Conservation (phyloP, 331 rosid species). For the Saraca asoca region DNA sequence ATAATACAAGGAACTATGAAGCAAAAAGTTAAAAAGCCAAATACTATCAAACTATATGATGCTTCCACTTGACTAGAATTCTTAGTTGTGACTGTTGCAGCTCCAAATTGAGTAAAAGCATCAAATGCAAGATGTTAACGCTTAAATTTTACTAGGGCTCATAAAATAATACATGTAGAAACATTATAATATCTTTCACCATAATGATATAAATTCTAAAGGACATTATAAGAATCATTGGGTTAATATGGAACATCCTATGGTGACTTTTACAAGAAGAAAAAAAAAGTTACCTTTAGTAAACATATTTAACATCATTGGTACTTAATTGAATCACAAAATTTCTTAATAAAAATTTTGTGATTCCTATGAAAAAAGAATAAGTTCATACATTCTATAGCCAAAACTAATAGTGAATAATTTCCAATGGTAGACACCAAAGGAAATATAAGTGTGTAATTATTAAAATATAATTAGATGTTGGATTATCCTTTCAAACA, state of each 20-base stretch:
- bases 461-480: slow-evolving; percentile 75
- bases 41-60: slow-evolving; percentile 92
- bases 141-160: slow-evolving; percentile 87
- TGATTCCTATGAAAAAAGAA: slow-evolving; percentile 86
- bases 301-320: slow-evolving; percentile 85
- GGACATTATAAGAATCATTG: neutral
- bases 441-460: slow-evolving; percentile 29
- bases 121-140: slow-evolving; percentile 64
- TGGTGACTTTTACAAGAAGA: neutral
- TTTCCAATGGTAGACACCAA: slow-evolving; percentile 18
- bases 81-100: slow-evolving; percentile 70
- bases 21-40: slow-evolving; percentile 28
- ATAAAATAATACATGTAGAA: slow-evolving; percentile 45
- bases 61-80: slow-evolving; percentile 96
- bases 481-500: slow-evolving; percentile 89
- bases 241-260: too few relatives aligned
- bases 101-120: slow-evolving; percentile 85
- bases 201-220: slow-evolving; percentile 3
- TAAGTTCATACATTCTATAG: slow-evolving; percentile 77
- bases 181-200: neutral
- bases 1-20: slow-evolving; percentile 8
- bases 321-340: slow-evolving; percentile 85
- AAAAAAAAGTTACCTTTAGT: slow-evolving; percentile 73
- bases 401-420: slow-evolving; percentile 32
- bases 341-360: slow-evolving; percentile 87